Evolutionary conservation across 1,139 yeast species (phyloP), one percentile per base, ranked within the genome.

Genomic region (Sugiyamaella grinbergsii): DNA sequence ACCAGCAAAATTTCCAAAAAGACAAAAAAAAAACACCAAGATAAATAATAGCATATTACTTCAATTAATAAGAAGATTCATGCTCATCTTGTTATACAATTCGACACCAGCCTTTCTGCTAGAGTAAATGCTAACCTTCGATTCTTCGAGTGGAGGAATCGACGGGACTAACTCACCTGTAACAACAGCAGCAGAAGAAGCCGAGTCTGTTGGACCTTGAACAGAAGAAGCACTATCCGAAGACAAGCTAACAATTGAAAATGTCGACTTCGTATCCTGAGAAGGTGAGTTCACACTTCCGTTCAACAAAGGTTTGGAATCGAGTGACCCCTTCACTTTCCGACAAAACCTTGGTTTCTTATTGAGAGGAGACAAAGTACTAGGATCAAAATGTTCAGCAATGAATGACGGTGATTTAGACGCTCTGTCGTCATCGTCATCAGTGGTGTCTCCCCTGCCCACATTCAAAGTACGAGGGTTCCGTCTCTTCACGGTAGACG

Each of bases 31-130:
- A 7, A 28, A 38, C 15, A 37, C 19, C 26, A 37, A 37, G 6
- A 41, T 29, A 11, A 32, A 33, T 33, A 42, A 29, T 8, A 42
- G 15, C 3, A 32, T 23, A 31, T 8, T 32, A 15, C 19, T 20
- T 34, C 19, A 43, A 26, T 43, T 34, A 24, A 43, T 37, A 26
- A 43, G 47, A 26, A 43, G 36, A 19, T 43, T 34, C 47, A 43
- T 43, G 24, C 47, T 43, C 36, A 43, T 43, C 41, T 43, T 43
- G 23, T 43, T 43, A 20, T 43, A 34, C 34, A 37, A 36, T 26
- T 43, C 38, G 6, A 36, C 34, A 22, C 15, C 26, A 10, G 33
- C 36, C 18, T 34, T 34, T 34, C 41, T 34, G 31, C 6, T 23
- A 6, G 47, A 28, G 10, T 29, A 26, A 29, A 23, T 23, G 31